A percentile compares a stretch with the other conserved stretches of the same genome.
Evolutionary conservation across 2,329 filamentous ascomycete genomes (phyloP).

Genomic region (Clonostachys sp.): DNA sequence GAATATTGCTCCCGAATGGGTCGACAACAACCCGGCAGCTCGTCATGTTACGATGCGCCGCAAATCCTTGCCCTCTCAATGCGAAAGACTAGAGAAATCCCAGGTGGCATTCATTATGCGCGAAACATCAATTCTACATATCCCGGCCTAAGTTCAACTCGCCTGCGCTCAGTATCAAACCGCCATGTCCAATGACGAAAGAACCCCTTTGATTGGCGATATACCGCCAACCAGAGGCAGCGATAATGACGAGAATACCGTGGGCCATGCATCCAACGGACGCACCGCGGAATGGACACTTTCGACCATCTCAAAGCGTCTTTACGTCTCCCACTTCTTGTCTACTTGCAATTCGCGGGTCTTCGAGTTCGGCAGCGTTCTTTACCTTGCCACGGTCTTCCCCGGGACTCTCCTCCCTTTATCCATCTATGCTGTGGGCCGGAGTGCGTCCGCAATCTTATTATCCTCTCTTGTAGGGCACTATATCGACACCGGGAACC

Average conservation of each 20-base stretch:
- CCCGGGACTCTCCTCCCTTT: constrained; percentile 58
- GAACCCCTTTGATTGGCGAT: too few species aligned
- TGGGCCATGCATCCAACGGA: not conserved
- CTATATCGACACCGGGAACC: constrained; percentile 50
- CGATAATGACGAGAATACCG: not conserved
- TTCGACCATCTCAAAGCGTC: constrained; percentile 11
- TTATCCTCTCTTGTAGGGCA: constrained; percentile 54
- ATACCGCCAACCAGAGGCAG: not conserved
- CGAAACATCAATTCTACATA: too few species aligned
- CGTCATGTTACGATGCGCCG: too few species aligned
- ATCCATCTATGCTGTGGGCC: constrained; percentile 64
- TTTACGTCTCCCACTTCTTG: constrained; percentile 57
- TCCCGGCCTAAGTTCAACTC: too few species aligned
- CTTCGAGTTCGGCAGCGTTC: constrained; percentile 59
- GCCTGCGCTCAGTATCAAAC: too few species aligned
- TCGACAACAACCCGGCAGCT: too few species aligned
- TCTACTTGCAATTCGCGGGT: constrained; percentile 62
- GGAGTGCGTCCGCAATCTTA: constrained; percentile 51
- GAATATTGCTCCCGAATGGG: too few species aligned
- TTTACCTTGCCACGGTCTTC: constrained; percentile 52
- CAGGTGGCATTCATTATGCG: too few species aligned
- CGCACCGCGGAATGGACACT: too few species aligned
- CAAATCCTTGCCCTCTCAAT: too few species aligned
- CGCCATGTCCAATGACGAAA: too few species aligned
- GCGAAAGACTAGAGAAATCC: too few species aligned